These are phyloP conservation scores for Botrytis medusae DNA, from an alignment of 2,329 filamentous ascomycete genomes.

Conservation along the genomic window DNA sequence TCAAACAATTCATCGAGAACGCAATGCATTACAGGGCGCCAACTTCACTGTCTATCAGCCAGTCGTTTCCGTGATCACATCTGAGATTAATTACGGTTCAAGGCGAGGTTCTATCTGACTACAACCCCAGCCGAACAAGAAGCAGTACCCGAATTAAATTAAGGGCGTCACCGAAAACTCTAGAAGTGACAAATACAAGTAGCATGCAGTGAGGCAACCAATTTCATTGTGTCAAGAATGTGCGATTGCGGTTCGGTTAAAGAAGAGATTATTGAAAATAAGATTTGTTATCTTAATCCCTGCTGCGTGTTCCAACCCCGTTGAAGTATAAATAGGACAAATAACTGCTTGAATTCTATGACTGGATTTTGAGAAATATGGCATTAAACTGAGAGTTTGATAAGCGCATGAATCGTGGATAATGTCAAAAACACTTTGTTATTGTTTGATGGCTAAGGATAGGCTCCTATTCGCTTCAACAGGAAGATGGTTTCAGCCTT, in stretches of 20 bases:
- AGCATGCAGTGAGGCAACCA: slow-evolving; percentile 7
- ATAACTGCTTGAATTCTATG: background rate
- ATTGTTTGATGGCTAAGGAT: background rate
- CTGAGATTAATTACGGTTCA: background rate
- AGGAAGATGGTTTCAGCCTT: background rate
- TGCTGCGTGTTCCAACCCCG: background rate
- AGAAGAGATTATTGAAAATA: background rate
- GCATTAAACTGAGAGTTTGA: background rate
- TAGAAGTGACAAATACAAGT: background rate
- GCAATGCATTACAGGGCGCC: background rate
- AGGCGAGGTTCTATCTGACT: background rate
- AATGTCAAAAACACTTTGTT: no score
- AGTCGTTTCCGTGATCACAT: background rate
- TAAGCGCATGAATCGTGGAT: background rate
- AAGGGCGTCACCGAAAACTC: background rate
- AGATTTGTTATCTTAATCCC: background rate
- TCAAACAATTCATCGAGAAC: background rate
- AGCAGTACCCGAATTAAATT: background rate
- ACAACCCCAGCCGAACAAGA: background rate
- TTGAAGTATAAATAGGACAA: background rate
- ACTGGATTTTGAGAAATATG: background rate
- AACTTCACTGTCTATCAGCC: background rate
- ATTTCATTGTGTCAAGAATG: background rate
- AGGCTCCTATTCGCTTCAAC: background rate
- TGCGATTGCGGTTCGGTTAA: background rate